These are phyloP conservation scores for Phanerodontia chrysosporium DNA, from an alignment of 768 basidiomycete species.

Conservation along the genomic window DNA sequence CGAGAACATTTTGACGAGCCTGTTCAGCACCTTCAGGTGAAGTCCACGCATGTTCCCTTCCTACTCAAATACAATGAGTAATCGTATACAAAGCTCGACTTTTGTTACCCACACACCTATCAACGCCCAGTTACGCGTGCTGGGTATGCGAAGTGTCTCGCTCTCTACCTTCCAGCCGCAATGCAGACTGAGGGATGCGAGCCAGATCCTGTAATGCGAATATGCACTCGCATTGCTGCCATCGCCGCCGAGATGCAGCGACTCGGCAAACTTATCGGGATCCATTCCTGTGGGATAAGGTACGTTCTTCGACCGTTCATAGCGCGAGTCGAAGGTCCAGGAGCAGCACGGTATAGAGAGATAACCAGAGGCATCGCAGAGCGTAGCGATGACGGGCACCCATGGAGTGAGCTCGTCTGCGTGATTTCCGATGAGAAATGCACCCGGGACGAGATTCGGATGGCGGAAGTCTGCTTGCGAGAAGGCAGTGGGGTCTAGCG, in stretches of 20 bases:
- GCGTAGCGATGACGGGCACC: constrained; percentile 77
- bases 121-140: constrained; percentile 91
- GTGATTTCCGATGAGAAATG: constrained; percentile 91
- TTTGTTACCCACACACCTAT: constrained; percentile 72
- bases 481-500: constrained; percentile 59
- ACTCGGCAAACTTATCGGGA: constrained; percentile 28
- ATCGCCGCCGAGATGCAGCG: constrained; percentile 57
- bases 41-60: constrained; percentile 3
- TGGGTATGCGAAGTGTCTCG: constrained; percentile 85
- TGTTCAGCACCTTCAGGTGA: constrained; percentile 24
- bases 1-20: constrained; percentile 40
- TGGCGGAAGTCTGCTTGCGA: not conserved
- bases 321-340: constrained; percentile 73
- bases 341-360: constrained; percentile 88
- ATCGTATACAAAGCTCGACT: too few relatives aligned
- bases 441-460: constrained; percentile 36
- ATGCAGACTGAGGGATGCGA: constrained; percentile 64
- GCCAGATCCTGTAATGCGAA: constrained; percentile 81
- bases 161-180: constrained; percentile 88
- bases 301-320: constrained; percentile 43
- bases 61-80: not conserved
- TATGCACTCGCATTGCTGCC: constrained; percentile 66
- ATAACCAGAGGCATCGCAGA: constrained; percentile 59
- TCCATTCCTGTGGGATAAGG: constrained; percentile 19
- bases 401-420: constrained; percentile 96